phyloP scores from a whole-genome alignment of 305 asterid genomes.

The Euphrasia arctica region DNA sequence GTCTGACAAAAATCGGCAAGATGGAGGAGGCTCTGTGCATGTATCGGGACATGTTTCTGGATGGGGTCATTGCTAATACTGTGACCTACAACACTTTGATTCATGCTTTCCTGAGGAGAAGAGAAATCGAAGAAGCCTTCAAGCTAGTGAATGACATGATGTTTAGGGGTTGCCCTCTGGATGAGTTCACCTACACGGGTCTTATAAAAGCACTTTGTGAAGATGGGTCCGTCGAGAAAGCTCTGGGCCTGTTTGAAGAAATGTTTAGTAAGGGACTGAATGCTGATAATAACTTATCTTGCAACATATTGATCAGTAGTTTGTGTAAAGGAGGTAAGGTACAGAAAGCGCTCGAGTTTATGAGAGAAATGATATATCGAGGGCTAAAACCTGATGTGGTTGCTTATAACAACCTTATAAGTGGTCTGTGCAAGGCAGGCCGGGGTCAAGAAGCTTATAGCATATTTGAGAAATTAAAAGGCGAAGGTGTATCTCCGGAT shows the following conservation, averaged over 20 bases:
- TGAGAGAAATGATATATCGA: conserved; percentile 57
- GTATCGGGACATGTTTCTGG: conserved; percentile 65
- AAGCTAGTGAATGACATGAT: conserved; percentile 77
- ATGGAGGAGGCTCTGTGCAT: conserved; percentile 63
- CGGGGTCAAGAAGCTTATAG: conserved; percentile 53
- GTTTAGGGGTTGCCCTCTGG: conserved; percentile 65
- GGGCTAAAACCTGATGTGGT: conserved; percentile 76
- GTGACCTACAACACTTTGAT: conserved; percentile 80
- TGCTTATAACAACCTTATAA: conserved; percentile 64
- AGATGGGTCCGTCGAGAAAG: conserved; percentile 69
- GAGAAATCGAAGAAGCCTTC: conserved; percentile 55
- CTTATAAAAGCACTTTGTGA: conserved; percentile 77
- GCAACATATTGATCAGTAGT: conserved; percentile 62
- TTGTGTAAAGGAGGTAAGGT: conserved; percentile 64
- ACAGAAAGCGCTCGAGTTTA: conserved; percentile 61
- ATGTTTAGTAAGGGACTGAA: conserved; percentile 58
- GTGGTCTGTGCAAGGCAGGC: conserved; percentile 66
- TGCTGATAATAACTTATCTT: conserved; percentile 47
- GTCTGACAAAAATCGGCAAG: conserved; percentile 50
- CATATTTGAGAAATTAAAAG: conserved; percentile 52
- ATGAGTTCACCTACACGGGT: conserved; percentile 65
- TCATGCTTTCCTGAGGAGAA: conserved; percentile 54
- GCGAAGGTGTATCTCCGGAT: conserved; percentile 62
- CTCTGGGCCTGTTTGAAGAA: conserved; percentile 65
- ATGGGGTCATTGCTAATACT: conserved; percentile 76